Conservation (phyloP, 495 filamentous ascomycete genomes). For the Penicillium dipodomyicola region DNA sequence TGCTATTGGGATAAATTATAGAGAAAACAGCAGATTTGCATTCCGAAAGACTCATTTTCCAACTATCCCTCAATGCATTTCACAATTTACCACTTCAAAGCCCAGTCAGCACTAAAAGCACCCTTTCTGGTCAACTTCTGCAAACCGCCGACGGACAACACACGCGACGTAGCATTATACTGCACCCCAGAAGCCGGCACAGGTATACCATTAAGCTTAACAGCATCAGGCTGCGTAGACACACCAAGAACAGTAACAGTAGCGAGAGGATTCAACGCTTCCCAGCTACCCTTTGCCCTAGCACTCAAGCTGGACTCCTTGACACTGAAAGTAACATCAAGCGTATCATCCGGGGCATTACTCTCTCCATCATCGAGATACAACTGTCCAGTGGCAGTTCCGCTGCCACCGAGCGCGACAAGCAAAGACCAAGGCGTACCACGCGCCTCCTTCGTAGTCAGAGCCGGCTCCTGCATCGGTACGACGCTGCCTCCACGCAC, state of each 20-base stretch:
- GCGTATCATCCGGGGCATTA: slow-evolving; percentile 54
- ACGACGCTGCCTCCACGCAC: slow-evolving; percentile 68
- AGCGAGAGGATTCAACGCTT: slow-evolving; percentile 58
- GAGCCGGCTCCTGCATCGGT: slow-evolving; percentile 66
- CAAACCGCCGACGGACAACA: slow-evolving; percentile 51
- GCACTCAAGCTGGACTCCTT: slow-evolving; percentile 46
- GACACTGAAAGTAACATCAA: slow-evolving; percentile 58
- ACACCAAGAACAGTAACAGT: slow-evolving; percentile 71
- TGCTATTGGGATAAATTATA: not conserved
- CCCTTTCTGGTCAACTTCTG: slow-evolving; percentile 48
- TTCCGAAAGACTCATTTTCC: not conserved
- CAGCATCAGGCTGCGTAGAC: slow-evolving; percentile 32
- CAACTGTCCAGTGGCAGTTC: slow-evolving; percentile 61
- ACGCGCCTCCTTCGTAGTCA: slow-evolving; percentile 65
- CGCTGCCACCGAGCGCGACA: slow-evolving; percentile 56
- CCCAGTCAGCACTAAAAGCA: slow-evolving; percentile 58
- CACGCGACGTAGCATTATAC: slow-evolving; percentile 47
- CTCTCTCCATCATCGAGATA: slow-evolving; percentile 87
- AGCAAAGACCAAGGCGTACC: slow-evolving; percentile 69
- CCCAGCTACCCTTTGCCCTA: slow-evolving; percentile 50
- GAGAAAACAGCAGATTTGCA: not conserved
- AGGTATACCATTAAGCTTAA: slow-evolving; percentile 51
- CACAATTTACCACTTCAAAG: slow-evolving; percentile 51
- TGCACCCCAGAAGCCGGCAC: slow-evolving; percentile 42
- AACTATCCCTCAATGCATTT: not conserved